These are phyloP conservation scores for Ascochyta rabiei DNA, from an alignment of 2,329 filamentous ascomycete species.

Conservation along the genomic window DNA sequence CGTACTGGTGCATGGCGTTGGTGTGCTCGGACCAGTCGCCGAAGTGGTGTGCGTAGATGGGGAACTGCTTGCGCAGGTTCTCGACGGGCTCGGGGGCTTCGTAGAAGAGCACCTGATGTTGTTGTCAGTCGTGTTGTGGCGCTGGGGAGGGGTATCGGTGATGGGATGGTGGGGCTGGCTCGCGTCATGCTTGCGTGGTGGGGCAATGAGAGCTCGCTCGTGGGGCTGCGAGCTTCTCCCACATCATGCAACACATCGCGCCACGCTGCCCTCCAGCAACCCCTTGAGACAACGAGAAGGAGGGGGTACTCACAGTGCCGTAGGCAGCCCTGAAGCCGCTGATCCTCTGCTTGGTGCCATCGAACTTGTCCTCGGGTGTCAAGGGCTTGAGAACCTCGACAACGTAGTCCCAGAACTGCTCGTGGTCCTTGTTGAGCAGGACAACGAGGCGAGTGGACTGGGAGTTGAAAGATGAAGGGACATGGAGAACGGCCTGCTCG, in stretches of 20 bases:
- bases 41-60: constrained; percentile 80
- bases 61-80: constrained; percentile 69
- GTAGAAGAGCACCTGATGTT: constrained; percentile 76
- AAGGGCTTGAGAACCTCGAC: constrained; percentile 69
- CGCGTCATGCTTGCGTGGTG: constrained; percentile 20
- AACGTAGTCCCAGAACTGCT: constrained; percentile 83
- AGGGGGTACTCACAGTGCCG: constrained; percentile 67
- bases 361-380: constrained; percentile 69
- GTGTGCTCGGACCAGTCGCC: constrained; percentile 76
- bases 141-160: background rate
- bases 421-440: constrained; percentile 81
- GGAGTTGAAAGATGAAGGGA: constrained; percentile 86
- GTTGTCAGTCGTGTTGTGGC: constrained; percentile 14
- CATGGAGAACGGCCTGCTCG: constrained; percentile 65
- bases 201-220: constrained; percentile 15
- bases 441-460: constrained; percentile 81
- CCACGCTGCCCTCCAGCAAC: background rate
- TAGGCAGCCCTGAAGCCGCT: constrained; percentile 71
- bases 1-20: constrained; percentile 81
- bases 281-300: background rate
- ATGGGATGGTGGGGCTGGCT: constrained; percentile 1
- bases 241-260: constrained; percentile 5
- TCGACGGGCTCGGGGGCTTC: constrained; percentile 74
- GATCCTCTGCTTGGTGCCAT: constrained; percentile 58
- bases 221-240: constrained; percentile 4